These are phyloP conservation scores for Fusarium mundagurra DNA, from an alignment of 2,329 filamentous ascomycete genomes.

Conservation along the genomic window DNA sequence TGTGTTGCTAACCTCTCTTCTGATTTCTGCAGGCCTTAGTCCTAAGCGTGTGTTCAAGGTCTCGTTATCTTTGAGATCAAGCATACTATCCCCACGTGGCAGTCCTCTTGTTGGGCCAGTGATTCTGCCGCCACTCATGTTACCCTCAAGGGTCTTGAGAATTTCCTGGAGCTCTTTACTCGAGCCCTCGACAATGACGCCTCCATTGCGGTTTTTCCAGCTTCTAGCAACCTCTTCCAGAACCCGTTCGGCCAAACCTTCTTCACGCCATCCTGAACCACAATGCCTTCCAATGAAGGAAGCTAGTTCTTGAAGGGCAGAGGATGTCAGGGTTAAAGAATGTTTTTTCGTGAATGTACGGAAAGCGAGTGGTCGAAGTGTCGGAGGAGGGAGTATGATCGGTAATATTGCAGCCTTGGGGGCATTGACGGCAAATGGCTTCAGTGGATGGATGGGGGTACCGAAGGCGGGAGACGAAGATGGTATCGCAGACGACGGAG, in stretches of 20 bases:
- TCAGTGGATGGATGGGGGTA: constrained; percentile 83
- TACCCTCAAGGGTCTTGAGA: constrained; percentile 83
- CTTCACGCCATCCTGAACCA: constrained; percentile 95
- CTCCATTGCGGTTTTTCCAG: constrained; percentile 91
- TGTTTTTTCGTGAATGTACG: constrained; percentile 98
- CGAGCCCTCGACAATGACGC: constrained; percentile 88
- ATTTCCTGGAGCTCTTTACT: constrained; percentile 82
- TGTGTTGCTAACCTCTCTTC: constrained; percentile 69
- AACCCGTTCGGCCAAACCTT: constrained; percentile 90
- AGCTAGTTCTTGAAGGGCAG: constrained; percentile 85
- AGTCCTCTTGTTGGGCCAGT: constrained; percentile 62
- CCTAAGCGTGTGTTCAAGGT: constrained; percentile 66
- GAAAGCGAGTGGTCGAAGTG: constrained; percentile 89
- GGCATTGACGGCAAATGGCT: constrained; percentile 65
- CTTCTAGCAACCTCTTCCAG: constrained; percentile 89
- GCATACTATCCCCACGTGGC: constrained; percentile 66
- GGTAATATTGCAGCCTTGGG: constrained; percentile 78
- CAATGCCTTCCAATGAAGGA: constrained; percentile 93
- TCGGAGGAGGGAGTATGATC: constrained; percentile 87
- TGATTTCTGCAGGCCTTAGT: constrained; percentile 55
- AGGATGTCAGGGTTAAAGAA: constrained; percentile 88
- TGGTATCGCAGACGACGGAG: constrained; percentile 71
- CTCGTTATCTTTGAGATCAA: constrained; percentile 66
- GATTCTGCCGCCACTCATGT: constrained; percentile 86
- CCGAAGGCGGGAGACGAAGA: constrained; percentile 93